These are phyloP conservation scores for Jackrogersella minutella DNA, from an alignment of 495 filamentous ascomycete genomes.

Conservation along the genomic window DNA sequence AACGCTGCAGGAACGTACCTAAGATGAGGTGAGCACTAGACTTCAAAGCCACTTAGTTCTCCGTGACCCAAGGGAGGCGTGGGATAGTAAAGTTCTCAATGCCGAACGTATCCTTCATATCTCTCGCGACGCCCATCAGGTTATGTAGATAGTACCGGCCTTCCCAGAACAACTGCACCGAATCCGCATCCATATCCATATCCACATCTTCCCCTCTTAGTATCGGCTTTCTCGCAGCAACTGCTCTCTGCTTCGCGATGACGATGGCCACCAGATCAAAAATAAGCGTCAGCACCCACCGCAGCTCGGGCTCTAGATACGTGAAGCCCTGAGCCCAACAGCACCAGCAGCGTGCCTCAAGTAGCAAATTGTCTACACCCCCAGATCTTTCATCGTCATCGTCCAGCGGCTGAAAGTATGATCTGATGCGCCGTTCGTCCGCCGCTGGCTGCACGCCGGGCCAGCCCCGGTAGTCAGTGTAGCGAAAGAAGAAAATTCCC, in stretches of 20 bases:
- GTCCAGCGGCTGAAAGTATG: conserved; percentile 16
- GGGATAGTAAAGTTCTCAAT: conserved; percentile 20
- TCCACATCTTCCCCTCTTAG: neutral
- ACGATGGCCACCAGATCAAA: conserved; percentile 26
- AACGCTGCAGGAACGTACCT: neutral
- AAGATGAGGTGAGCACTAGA: neutral
- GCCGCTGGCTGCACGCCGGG: conserved; percentile 30
- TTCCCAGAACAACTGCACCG: conserved; percentile 18
- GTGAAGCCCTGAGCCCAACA: conserved; percentile 34
- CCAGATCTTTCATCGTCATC: neutral
- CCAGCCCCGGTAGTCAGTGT: conserved; percentile 35
- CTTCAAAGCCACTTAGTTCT: neutral
- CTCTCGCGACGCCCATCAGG: conserved; percentile 19
- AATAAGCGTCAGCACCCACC: conserved; percentile 35
- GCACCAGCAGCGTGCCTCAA: conserved; percentile 31
- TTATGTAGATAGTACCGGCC: conserved; percentile 29
- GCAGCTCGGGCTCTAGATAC: conserved; percentile 29
- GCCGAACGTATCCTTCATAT: conserved; percentile 25
- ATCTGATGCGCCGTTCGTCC: conserved; percentile 2
- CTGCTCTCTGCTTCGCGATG: conserved; percentile 21
- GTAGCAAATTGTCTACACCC: conserved; percentile 8
- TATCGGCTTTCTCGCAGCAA: neutral
- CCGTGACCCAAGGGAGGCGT: neutral
- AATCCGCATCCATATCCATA: neutral
- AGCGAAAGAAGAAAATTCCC: conserved; percentile 33